Evolutionary conservation across 306 rosid genomes (phyloP).

Genomic region (Casuarina glauca): DNA sequence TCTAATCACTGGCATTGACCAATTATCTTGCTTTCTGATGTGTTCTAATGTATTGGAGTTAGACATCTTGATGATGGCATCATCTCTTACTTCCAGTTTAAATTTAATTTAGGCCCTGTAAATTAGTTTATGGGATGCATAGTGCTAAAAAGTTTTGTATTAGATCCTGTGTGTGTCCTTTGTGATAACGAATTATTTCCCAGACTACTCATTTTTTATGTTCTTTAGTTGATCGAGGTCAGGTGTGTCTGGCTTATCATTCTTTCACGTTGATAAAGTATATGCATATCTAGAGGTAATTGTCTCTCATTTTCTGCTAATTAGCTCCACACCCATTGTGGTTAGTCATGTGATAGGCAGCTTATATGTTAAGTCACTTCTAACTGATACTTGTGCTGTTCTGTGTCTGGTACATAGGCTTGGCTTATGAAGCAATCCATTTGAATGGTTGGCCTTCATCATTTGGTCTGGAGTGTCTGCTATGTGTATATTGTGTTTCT

Average conservation of each 20-base stretch:
- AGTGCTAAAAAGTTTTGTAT: neutral
- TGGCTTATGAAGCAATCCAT: neutral
- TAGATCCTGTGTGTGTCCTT: neutral
- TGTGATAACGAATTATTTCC: neutral
- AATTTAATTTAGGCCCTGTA: neutral
- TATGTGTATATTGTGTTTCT: neutral
- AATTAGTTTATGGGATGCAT: neutral
- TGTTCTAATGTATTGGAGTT: neutral
- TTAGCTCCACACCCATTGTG: neutral
- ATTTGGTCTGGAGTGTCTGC: neutral
- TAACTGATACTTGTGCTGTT: neutral
- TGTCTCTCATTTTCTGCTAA: neutral
- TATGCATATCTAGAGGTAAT: neutral
- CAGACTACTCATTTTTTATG: neutral
- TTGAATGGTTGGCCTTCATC: constrained; percentile 7
- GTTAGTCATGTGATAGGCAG: neutral
- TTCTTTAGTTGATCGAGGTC: neutral
- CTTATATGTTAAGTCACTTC: neutral
- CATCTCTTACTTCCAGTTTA: neutral
- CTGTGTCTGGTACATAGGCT: neutral
- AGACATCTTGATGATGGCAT: neutral
- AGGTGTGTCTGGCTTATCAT: neutral
- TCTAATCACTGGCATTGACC: neutral
- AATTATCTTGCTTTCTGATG: neutral
- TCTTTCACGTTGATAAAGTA: neutral